Conservation (phyloP, 2,329 filamentous ascomycete genomes). For the Nannizzia gypsea region DNA sequence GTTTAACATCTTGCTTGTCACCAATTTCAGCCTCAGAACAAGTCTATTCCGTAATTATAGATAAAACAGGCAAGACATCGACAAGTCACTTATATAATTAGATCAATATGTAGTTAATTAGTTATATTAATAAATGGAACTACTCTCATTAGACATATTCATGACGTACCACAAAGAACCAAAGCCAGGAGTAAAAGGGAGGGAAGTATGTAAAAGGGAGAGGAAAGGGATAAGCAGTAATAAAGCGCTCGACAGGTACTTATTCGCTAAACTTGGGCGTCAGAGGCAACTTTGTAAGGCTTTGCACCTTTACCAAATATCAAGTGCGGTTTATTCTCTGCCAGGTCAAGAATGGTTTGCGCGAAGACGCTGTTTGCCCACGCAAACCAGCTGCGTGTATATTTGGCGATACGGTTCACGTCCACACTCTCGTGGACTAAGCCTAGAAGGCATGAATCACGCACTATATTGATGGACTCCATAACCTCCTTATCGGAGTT, state of each 20-base stretch:
- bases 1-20: not conserved
- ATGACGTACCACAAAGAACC: not conserved
- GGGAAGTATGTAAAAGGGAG: not conserved
- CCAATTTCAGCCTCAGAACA: too few species aligned
- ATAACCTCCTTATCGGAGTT: conserved; percentile 70
- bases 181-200: not conserved
- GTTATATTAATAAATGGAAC: too few species aligned
- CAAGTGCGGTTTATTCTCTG: conserved; percentile 75
- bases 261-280: not conserved
- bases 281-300: conserved; percentile 20
- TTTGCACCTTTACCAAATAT: conserved; percentile 55
- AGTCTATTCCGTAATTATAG: too few species aligned
- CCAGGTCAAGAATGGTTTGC: conserved; percentile 79
- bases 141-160: not conserved
- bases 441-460: conserved; percentile 62
- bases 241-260: not conserved
- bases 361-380: conserved; percentile 98
- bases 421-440: conserved; percentile 87
- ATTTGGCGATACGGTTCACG: conserved; percentile 56
- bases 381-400: conserved; percentile 89
- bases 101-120: too few species aligned
- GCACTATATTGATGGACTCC: conserved; percentile 59
- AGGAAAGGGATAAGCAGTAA: not conserved
- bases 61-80: too few species aligned
- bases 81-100: too few species aligned